phyloP scores from a whole-genome alignment of 306 rosid genomes.

The Vigna radiata region DNA sequence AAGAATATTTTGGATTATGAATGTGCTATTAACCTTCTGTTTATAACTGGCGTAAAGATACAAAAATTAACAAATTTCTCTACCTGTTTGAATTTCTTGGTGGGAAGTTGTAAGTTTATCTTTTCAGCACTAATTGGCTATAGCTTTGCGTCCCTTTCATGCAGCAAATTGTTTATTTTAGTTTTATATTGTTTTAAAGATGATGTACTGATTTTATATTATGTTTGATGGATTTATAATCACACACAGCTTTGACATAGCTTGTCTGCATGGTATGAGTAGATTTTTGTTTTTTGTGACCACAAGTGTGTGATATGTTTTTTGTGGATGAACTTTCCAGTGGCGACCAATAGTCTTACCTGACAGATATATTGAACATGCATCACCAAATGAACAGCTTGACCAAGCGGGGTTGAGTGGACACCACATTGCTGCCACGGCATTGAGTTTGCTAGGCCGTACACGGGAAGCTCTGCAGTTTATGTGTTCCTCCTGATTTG shows the following conservation, averaged over 20 bases:
- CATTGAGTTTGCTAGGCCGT: slow-evolving; percentile 85
- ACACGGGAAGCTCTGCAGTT: slow-evolving; percentile 88
- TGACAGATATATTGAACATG: slow-evolving; percentile 83
- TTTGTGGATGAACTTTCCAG: slow-evolving; percentile 49
- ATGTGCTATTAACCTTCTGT: neutral
- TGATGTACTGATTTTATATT: neutral
- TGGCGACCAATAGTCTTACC: slow-evolving; percentile 95
- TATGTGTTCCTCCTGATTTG: slow-evolving; percentile 53
- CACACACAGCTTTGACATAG: neutral
- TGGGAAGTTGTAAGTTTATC: neutral
- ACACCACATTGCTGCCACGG: slow-evolving; percentile 87
- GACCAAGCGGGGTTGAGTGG: slow-evolving; percentile 82
- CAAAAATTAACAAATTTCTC: slow-evolving; percentile 1
- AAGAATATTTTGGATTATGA: slow-evolving; percentile 15
- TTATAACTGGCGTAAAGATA: slow-evolving; percentile 21
- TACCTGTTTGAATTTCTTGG: slow-evolving; percentile 14
- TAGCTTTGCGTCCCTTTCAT: slow-evolving; percentile 3
- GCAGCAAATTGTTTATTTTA: neutral
- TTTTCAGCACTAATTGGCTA: neutral
- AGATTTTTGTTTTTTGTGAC: slow-evolving; percentile 1
- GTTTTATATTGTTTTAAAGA: neutral
- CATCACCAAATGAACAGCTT: slow-evolving; percentile 84
- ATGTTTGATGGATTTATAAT: neutral
- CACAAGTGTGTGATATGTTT: slow-evolving; percentile 22
- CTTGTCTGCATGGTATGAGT: neutral